A percentile compares a stretch with the other conserved stretches of the same genome.
Conservation (phyloP, 2,329 filamentous ascomycete genomes). For the Cryphonectria japonica region DNA sequence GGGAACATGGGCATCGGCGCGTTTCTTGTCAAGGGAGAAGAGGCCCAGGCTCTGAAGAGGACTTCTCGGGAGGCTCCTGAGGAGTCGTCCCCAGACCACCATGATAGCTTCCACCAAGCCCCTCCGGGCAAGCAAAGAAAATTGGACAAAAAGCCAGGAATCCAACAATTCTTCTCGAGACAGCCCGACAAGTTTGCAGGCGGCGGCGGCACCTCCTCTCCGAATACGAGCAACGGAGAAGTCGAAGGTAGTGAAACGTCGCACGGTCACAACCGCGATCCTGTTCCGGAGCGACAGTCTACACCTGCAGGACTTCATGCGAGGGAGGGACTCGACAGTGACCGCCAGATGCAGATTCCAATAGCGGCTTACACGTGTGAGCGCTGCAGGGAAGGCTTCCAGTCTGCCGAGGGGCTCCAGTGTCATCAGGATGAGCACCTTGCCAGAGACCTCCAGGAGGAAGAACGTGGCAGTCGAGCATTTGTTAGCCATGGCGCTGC, state of each 20-base stretch:
- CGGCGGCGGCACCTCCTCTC: conserved; percentile 37
- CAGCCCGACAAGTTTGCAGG: conserved; percentile 21
- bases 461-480: conserved; percentile 58
- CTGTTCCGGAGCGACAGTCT: conserved; percentile 10
- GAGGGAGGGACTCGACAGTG: conserved; percentile 31
- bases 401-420: conserved; percentile 59
- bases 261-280: conserved; percentile 29
- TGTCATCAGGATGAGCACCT: conserved; percentile 96
- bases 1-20: conserved; percentile 85
- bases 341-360: conserved; percentile 40
- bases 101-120: too few relatives aligned
- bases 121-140: conserved; percentile 49
- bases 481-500: conserved; percentile 44
- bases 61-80: conserved; percentile 34
- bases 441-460: conserved; percentile 78
- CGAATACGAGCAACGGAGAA: conserved; percentile 36
- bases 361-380: conserved; percentile 56
- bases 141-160: conserved; percentile 50
- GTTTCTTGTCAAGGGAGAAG: conserved; percentile 80
- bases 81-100: conserved; percentile 36
- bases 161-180: conserved; percentile 61
- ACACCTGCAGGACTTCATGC: conserved; percentile 30
- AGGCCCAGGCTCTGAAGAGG: conserved; percentile 59
- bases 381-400: conserved; percentile 67
- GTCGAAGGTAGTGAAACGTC: conserved; percentile 35